phyloP scores from a whole-genome alignment of 495 filamentous ascomycete species.

The Clohesyomyces aquaticus region DNA sequence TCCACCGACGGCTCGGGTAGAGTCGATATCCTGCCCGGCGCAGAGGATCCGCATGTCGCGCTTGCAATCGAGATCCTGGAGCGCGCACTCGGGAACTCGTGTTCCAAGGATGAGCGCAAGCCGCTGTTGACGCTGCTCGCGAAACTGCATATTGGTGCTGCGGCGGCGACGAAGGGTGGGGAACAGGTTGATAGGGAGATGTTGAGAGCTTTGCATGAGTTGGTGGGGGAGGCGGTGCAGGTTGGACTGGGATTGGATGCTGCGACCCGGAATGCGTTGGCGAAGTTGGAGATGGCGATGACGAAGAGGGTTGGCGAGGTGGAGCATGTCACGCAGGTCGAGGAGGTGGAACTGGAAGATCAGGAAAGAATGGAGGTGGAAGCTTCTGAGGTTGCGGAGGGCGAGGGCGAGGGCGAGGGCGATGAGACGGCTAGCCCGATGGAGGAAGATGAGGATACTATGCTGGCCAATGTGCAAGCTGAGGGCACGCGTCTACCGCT shows the following conservation, averaged over 20 bases:
- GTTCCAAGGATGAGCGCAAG: conserved; percentile 78
- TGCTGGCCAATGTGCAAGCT: conserved; percentile 23
- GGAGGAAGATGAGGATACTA: conserved; percentile 23
- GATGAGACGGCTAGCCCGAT: conserved; percentile 35
- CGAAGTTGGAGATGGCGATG: conserved; percentile 40
- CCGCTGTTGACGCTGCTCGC: conserved; percentile 73
- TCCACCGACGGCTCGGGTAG: conserved; percentile 55
- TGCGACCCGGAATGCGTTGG: conserved; percentile 42
- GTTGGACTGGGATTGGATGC: conserved; percentile 41
- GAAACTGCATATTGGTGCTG: conserved; percentile 76
- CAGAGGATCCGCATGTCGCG: conserved; percentile 68
- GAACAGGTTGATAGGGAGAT: conserved; percentile 23
- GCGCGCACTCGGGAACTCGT: conserved; percentile 56
- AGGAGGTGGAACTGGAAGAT: conserved; percentile 8
- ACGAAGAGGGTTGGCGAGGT: conserved; percentile 36
- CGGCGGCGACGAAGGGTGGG: conserved; percentile 16
- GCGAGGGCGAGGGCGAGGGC: conserved; percentile 10
- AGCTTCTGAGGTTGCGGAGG: background rate
- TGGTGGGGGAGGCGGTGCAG: conserved; percentile 43
- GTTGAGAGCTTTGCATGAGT: conserved; percentile 43
- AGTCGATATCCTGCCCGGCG: conserved; percentile 50
- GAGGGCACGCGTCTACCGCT: conserved; percentile 43
- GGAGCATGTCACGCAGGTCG: conserved; percentile 17
- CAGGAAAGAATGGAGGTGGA: background rate
- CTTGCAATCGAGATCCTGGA: conserved; percentile 68